Conservation (phyloP, 2,329 filamentous ascomycete genomes). For the Xylaria sp. region DNA sequence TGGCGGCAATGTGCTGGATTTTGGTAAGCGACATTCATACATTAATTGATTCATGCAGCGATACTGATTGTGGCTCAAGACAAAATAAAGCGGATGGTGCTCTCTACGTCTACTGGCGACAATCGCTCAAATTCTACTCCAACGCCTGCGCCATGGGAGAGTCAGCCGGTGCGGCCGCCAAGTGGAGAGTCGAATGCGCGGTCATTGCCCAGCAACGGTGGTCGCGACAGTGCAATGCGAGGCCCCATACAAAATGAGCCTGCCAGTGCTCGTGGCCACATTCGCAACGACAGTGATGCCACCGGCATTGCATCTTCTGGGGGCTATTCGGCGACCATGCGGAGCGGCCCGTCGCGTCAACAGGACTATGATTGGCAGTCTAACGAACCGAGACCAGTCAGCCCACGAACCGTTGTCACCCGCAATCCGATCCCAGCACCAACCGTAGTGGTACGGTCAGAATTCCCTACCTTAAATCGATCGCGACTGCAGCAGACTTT, state of each 20-base stretch:
- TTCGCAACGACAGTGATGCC: slow-evolving; percentile 71
- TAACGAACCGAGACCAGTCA: slow-evolving; percentile 81
- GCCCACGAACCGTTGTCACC: slow-evolving; percentile 58
- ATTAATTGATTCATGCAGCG: neutral
- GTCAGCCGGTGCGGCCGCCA: slow-evolving; percentile 49
- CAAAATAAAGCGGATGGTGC: slow-evolving; percentile 90
- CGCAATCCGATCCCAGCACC: slow-evolving; percentile 88
- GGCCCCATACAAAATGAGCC: slow-evolving; percentile 45
- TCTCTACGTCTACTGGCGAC: slow-evolving; percentile 69
- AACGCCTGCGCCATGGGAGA: slow-evolving; percentile 64
- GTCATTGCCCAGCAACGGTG: slow-evolving; percentile 20
- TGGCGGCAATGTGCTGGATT: slow-evolving; percentile 85
- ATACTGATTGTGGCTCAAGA: slow-evolving; percentile 50
- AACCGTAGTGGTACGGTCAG: slow-evolving; percentile 88
- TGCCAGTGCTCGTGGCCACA: slow-evolving; percentile 48
- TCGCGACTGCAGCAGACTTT: slow-evolving; percentile 92
- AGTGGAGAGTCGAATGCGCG: slow-evolving; percentile 39
- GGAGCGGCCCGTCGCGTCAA: slow-evolving; percentile 61
- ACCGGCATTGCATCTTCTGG: slow-evolving; percentile 70
- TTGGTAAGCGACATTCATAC: slow-evolving; percentile 53
- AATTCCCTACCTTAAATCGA: slow-evolving; percentile 89
- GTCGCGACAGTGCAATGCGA: slow-evolving; percentile 31
- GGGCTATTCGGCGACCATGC: slow-evolving; percentile 72
- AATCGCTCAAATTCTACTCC: slow-evolving; percentile 47
- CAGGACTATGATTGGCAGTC: slow-evolving; percentile 96